phyloP scores from a whole-genome alignment of 1,139 yeast species.

The Geotrichum klebahnii region DNA sequence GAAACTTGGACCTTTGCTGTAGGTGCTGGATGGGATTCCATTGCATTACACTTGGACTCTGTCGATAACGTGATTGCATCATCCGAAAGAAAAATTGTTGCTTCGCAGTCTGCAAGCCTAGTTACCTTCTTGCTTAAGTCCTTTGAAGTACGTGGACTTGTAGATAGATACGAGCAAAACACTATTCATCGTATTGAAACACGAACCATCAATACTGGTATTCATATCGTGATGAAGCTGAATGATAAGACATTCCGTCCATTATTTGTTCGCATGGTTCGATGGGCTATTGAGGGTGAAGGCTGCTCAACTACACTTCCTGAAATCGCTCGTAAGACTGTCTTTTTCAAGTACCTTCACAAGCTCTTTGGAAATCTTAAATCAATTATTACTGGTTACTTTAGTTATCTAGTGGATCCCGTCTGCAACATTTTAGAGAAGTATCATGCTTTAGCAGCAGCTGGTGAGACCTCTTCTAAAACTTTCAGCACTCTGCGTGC shows the following conservation, averaged over 20 bases:
- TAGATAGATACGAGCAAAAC: constrained; percentile 63
- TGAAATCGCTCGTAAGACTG: constrained; percentile 37
- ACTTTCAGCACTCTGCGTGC: constrained; percentile 58
- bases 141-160: constrained; percentile 50
- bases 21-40: constrained; percentile 44
- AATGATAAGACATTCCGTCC: constrained; percentile 94
- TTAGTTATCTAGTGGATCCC: constrained; percentile 76
- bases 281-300: constrained; percentile 90
- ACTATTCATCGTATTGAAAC: constrained; percentile 79
- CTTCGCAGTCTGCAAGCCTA: constrained; percentile 63
- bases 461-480: constrained; percentile 12
- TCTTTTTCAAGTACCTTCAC: constrained; percentile 84
- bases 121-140: constrained; percentile 66
- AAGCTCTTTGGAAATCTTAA: constrained; percentile 77
- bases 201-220: constrained; percentile 67
- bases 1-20: constrained; percentile 60
- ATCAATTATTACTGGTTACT: constrained; percentile 84
- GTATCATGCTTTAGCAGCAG: constrained; percentile 19
- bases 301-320: constrained; percentile 48
- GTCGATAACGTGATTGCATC: constrained; percentile 62
- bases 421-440: constrained; percentile 50
- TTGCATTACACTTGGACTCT: constrained; percentile 66
- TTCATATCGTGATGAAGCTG: constrained; percentile 77
- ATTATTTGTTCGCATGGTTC: constrained; percentile 75
- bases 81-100: constrained; percentile 70